A percentile compares a stretch with the other conserved stretches of the same genome.
These are phyloP conservation scores for Sisymbrium altissimum DNA, from an alignment of 345 rosid genomes.

Conservation along the genomic window DNA sequence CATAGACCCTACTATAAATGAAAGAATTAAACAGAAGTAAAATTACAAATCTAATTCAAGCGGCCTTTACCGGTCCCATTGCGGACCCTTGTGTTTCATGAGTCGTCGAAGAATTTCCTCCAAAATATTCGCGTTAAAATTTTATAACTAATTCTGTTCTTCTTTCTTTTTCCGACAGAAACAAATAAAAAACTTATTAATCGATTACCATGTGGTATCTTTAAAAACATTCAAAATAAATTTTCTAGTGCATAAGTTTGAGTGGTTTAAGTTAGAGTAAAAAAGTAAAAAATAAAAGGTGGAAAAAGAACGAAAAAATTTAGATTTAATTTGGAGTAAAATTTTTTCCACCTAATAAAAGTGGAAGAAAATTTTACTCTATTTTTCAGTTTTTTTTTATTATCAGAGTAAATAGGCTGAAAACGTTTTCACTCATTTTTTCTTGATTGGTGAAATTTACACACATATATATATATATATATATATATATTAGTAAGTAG, in stretches of 20 bases:
- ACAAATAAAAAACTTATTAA: not conserved
- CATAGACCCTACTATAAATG: not conserved
- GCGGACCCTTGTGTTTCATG: slow-evolving; percentile 2
- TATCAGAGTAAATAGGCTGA: too few relatives aligned
- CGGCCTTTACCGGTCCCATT: slow-evolving; percentile 1
- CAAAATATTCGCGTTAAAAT: not conserved
- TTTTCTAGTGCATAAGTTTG: not conserved
- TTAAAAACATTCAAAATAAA: not conserved
- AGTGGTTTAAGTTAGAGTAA: too few relatives aligned
- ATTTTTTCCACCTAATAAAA: too few relatives aligned
- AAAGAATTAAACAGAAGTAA: not conserved
- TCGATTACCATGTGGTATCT: not conserved
- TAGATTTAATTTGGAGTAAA: too few relatives aligned
- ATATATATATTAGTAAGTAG: too few relatives aligned
- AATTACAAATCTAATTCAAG: not conserved
- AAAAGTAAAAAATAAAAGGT: too few relatives aligned
- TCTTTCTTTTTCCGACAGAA: not conserved
- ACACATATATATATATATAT: too few relatives aligned
- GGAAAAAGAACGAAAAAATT: too few relatives aligned
- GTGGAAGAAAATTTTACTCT: too few relatives aligned
- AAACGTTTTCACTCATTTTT: too few relatives aligned
- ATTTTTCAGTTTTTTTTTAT: too few relatives aligned
- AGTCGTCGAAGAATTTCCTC: not conserved
- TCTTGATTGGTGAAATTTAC: too few relatives aligned
- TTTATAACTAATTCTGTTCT: not conserved